Conservation (phyloP, 1,139 yeast species). For the Fermentozyma sake region DNA sequence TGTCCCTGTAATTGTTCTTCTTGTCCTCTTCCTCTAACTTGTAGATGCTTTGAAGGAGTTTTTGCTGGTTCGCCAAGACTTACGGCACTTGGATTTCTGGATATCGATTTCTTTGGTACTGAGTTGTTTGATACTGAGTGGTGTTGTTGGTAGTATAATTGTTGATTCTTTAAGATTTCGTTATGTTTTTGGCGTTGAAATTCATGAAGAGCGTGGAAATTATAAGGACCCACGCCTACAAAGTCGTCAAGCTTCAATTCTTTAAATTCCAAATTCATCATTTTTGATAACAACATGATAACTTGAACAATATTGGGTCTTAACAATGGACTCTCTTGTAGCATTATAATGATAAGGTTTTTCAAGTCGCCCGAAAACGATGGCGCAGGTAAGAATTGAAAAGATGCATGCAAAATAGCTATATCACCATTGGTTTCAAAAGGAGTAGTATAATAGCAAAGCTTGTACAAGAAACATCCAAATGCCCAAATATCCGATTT, state of each 20-base stretch:
- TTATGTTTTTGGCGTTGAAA: slow-evolving; percentile 39
- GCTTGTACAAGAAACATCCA: slow-evolving; percentile 71
- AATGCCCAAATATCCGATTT: slow-evolving; percentile 83
- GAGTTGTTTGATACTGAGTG: no score
- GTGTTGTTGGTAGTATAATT: slow-evolving; percentile 30
- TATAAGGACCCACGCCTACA: slow-evolving; percentile 36
- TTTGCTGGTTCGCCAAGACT: slow-evolving; percentile 1
- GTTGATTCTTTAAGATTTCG: slow-evolving; percentile 34
- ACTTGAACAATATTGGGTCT: slow-evolving; percentile 86
- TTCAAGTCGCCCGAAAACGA: slow-evolving; percentile 58
- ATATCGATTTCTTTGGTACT: slow-evolving; percentile 5
- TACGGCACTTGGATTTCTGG: slow-evolving; percentile 1
- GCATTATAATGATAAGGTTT: slow-evolving; percentile 71
- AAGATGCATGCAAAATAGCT: slow-evolving; percentile 66
- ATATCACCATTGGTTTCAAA: slow-evolving; percentile 72
- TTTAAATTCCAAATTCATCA: slow-evolving; percentile 27
- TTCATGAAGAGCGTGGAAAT: slow-evolving; percentile 43
- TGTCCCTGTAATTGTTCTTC: no score
- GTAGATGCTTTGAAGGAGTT: no score
- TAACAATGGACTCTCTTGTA: slow-evolving; percentile 72
- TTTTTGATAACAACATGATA: slow-evolving; percentile 31
- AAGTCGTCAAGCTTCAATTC: slow-evolving; percentile 32
- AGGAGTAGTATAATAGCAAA: slow-evolving; percentile 79
- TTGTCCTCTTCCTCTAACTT: no score
- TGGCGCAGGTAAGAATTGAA: slow-evolving; percentile 55